Evolutionary conservation across 768 basidiomycete genomes (phyloP), one percentile per base, ranked within the genome.

Genomic region (Tricholoma bakamatsutake): DNA sequence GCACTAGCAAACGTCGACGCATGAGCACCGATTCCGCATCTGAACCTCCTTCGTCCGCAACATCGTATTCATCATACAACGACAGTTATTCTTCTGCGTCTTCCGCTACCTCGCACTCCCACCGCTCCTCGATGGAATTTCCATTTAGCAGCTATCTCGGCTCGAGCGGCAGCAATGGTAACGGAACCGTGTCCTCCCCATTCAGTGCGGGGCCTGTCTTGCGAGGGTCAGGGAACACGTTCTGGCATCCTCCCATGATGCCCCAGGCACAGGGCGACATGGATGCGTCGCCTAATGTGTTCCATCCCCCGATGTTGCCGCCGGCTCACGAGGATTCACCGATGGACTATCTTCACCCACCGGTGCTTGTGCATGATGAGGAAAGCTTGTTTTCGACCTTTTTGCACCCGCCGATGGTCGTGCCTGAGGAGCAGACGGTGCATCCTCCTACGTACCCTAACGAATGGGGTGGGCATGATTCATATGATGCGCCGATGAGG

Each of bases 181-280:
- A 47, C 27, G 39, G 43, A 13, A 37, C 35, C 13, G 42, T 27
- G 6, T 52, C 82, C 31, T 62, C 66, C 21, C 61, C 62, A 28
- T 68, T 69, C 53, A 66, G 64, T 61, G 62, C 61, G 37, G 77
- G 80, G 39, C 78, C 76, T n/a, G 75, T 79, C 4, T 69, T 84
- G 28, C 73, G 83, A 13, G 82, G 80, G 5, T 80, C 79, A 5
- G 79, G 77, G 0, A 84, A 80, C 59, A 80, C 85, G 7, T 85
- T 87, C 62, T 90, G 88, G 87, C 89, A 91, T 68, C 87, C 88
- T 2, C 85, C 88, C 9, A 85, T 87, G 79, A 76, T 87, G 61
- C 73, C 80, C 4, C 80, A 82, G 59, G 66, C 39, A 27, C 37
- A 30, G 6, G 27, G 39, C 15, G 51, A 42, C 28, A 42, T 30